Evolutionary conservation across 1,284 basidiomycete genomes (phyloP).

Genomic region (Caloboletus inedulis): DNA sequence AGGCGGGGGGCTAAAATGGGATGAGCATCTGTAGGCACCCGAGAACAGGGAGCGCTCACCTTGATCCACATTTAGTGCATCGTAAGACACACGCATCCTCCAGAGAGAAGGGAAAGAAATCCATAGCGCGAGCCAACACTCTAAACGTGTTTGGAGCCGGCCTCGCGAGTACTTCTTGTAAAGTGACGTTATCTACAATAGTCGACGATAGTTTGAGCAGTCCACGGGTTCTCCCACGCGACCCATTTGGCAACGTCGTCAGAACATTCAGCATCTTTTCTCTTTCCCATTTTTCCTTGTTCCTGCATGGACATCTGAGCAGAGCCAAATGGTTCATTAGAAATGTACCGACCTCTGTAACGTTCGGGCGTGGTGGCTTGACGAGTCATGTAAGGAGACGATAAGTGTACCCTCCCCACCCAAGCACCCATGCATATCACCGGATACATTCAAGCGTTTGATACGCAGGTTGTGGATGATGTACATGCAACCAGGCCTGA

Average conservation of each 20-base stretch:
- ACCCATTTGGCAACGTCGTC: not conserved
- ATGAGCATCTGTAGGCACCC: not conserved
- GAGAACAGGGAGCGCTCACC: constrained; percentile 36
- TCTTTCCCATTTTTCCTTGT: constrained; percentile 30
- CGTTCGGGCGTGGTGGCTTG: constrained; percentile 29
- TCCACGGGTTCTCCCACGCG: not conserved
- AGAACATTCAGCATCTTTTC: constrained; percentile 17
- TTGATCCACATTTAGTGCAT: constrained; percentile 51
- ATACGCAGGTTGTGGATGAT: constrained; percentile 52
- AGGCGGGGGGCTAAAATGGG: constrained; percentile 40
- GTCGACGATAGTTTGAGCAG: not conserved
- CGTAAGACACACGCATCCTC: constrained; percentile 44
- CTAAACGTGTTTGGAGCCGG: constrained; percentile 40
- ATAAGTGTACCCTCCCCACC: constrained; percentile 58
- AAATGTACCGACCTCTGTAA: constrained; percentile 24
- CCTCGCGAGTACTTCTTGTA: constrained; percentile 40
- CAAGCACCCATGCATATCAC: constrained; percentile 43
- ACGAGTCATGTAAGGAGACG: constrained; percentile 41
- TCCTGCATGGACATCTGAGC: constrained; percentile 20
- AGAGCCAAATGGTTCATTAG: not conserved
- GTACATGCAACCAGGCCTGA: constrained; percentile 45
- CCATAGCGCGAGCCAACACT: constrained; percentile 49
- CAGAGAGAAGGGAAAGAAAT: constrained; percentile 53
- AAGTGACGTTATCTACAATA: constrained; percentile 23
- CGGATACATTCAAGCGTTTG: constrained; percentile 27